Evolutionary conservation across 1,284 basidiomycete species (phyloP), one percentile per base, ranked within the genome.

Genomic region (Fomitopsis schrenkii): DNA sequence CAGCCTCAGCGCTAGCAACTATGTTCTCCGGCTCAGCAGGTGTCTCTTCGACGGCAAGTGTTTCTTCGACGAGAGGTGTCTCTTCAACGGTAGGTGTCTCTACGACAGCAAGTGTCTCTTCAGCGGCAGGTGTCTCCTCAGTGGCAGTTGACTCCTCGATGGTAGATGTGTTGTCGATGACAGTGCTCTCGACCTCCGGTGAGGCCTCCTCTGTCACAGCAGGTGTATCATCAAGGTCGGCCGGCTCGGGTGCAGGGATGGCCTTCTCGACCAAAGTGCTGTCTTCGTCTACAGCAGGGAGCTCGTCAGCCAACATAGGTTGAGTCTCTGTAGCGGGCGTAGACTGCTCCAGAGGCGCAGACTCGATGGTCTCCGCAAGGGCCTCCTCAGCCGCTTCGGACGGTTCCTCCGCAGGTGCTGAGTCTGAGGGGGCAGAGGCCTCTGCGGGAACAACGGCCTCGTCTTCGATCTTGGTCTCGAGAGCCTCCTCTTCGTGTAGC

Each of bases 221-320:
- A 17, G 55, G 41, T 17, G 60, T 22, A 35, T 62, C 66, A 48
- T 66, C 64, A 12, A 44, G 59, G 7, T 45, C 55, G 10, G 33
- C 54, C 33, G 63, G 26, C 22, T 64, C 62, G 35, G 61, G n/a
- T n/a, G n/a, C 46, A 17, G 19, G 45, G 35, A 33, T 33, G 7
- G 33, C 22, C 46, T 53, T 33, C n/a, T 62, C 61, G 8, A 42
- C 45, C 19, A 40, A n/a, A 30, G 3, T 26, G 17, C 35, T 15
- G 36, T 54, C 33, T 15, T 40, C 52, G 1, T 54, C 52, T 12
- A 46, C 57, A 33, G 50, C 62, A 12, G 59, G 44, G 3, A 15
- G 30, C 12, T 41, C 17, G 35, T 54, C 52, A 12, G 52, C n/a
- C 35, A 54, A 5, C 35, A 54, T 36, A 26, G 35, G 35, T n/a